Base-by-base conservation (phyloP, 768 basidiomycete genomes). In the Saitozyma podzolica region DNA sequence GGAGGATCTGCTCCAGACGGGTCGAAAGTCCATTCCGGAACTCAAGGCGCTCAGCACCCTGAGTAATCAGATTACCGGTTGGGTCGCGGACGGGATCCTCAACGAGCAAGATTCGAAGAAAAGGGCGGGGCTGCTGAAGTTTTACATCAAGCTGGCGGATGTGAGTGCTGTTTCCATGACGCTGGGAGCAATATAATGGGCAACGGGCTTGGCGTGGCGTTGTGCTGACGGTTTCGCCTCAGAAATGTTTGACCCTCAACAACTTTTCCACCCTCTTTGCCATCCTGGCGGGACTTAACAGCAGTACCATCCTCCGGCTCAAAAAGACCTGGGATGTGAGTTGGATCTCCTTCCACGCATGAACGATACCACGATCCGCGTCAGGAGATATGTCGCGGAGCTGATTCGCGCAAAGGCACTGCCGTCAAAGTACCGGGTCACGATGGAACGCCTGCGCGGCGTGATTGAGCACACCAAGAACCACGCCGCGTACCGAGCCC, bases 211-310 rank as follows among this genome's bases (percentile, higher is more conserved):
- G 29, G 29, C 29, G 29, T 29, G 29, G 29, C 29, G 29, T 29
- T 5, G 29, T 29, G 29, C 53, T 64, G 39, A 40, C 48, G 20
- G 47, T 37, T 8, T 45, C 39, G 43, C 43, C n/a, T 43, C 64
- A 98, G 95, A 89, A 92, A 43, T 95, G 92, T 80, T 85, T 87
- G 8, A 81, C 83, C 3, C 72, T 98, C 68, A 83, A 88, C 64
- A 99, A 99, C 80, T 98, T 89, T 77, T 95, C 92, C 69, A 93
- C 92, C 6, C 86, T 92, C 45, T 87, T 93, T 40, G 90, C 95
- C 13, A 89, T 99, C 71, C 83, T 98, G 54, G 94, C 92, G 9
- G 95, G 95, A 6, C 83, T 99, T 62, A 95, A 97, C 78, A 95
- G 92, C 14, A 95, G 93, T 16, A 96, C 92, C 1, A 94, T 99